phyloP scores from a whole-genome alignment of 106 monocot genomes.

The Iris macrosiphon region DNA sequence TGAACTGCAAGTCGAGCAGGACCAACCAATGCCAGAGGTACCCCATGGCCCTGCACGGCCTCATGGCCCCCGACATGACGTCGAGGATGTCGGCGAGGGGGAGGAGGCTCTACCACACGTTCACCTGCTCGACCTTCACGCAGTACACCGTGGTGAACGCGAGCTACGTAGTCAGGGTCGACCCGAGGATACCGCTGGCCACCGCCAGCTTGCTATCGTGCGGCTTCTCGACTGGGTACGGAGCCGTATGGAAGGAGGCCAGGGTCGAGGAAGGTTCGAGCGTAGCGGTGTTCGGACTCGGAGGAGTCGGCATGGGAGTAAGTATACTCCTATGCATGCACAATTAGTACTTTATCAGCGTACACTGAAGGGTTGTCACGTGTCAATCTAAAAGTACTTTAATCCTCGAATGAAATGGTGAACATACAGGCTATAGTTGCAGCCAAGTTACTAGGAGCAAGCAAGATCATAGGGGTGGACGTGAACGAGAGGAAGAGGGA shows the following conservation, averaged over 20 bases:
- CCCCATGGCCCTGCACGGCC: conserved; percentile 18
- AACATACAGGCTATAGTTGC: neutral
- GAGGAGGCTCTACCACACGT: conserved; percentile 35
- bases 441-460: neutral
- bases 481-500: too few species aligned
- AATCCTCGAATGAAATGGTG: too few species aligned
- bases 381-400: too few species aligned
- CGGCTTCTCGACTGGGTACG: conserved; percentile 71
- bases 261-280: neutral
- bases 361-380: too few species aligned
- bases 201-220: conserved; percentile 85
- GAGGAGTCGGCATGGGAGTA: too few species aligned
- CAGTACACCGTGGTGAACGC: conserved; percentile 92
- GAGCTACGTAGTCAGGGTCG: conserved; percentile 38
- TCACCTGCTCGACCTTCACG: conserved; percentile 71
- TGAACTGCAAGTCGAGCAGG: conserved; percentile 47
- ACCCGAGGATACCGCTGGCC: conserved; percentile 34
- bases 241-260: conserved; percentile 9
- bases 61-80: conserved; percentile 37
- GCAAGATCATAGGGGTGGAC: too few species aligned
- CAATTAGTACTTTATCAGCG: too few species aligned
- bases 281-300: too few species aligned
- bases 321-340: too few species aligned
- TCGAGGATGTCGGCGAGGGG: conserved; percentile 34
- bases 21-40: conserved; percentile 54